These are phyloP conservation scores for Hawksworthiomyces lignivorus DNA, from an alignment of 2,329 filamentous ascomycete species.

Conservation along the genomic window DNA sequence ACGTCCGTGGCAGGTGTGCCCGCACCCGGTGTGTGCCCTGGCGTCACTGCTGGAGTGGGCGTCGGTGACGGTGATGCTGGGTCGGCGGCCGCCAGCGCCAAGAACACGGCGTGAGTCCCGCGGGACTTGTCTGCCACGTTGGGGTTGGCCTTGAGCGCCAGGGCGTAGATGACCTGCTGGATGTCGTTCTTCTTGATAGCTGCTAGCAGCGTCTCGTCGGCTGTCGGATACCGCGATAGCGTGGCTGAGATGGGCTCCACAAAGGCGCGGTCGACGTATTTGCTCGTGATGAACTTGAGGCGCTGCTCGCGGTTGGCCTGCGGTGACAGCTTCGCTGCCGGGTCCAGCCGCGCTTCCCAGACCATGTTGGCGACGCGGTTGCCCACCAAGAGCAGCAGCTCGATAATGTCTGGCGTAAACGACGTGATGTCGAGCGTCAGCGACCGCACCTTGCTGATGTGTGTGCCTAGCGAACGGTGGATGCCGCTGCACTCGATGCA, in stretches of 20 bases:
- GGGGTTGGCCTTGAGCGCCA: slow-evolving; percentile 79
- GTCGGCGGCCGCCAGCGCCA: slow-evolving; percentile 87
- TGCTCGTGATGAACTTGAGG: slow-evolving; percentile 88
- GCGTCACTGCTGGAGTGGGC: slow-evolving; percentile 21
- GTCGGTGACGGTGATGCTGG: slow-evolving; percentile 64
- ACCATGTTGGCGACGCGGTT: slow-evolving; percentile 95
- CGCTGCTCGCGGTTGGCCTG: slow-evolving; percentile 82
- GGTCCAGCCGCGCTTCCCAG: slow-evolving; percentile 83
- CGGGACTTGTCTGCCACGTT: slow-evolving; percentile 81
- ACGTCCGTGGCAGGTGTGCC: slow-evolving; percentile 25
- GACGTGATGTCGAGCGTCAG: slow-evolving; percentile 92
- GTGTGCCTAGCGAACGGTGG: slow-evolving; percentile 89
- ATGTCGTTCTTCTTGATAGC: slow-evolving; percentile 96
- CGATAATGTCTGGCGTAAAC: slow-evolving; percentile 94
- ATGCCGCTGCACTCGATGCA: slow-evolving; percentile 99
- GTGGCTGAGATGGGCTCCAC: slow-evolving; percentile 71
- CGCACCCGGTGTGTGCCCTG: not conserved
- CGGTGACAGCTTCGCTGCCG: slow-evolving; percentile 61
- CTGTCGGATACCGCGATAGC: slow-evolving; percentile 64
- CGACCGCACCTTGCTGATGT: slow-evolving; percentile 95
- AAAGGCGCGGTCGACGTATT: slow-evolving; percentile 80
- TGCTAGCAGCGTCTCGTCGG: slow-evolving; percentile 83
- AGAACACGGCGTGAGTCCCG: slow-evolving; percentile 79
- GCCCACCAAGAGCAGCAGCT: slow-evolving; percentile 82
- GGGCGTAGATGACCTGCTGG: slow-evolving; percentile 81